Conservation (phyloP, 2,329 filamentous ascomycete species). For the Tolypocladium amazonense region DNA sequence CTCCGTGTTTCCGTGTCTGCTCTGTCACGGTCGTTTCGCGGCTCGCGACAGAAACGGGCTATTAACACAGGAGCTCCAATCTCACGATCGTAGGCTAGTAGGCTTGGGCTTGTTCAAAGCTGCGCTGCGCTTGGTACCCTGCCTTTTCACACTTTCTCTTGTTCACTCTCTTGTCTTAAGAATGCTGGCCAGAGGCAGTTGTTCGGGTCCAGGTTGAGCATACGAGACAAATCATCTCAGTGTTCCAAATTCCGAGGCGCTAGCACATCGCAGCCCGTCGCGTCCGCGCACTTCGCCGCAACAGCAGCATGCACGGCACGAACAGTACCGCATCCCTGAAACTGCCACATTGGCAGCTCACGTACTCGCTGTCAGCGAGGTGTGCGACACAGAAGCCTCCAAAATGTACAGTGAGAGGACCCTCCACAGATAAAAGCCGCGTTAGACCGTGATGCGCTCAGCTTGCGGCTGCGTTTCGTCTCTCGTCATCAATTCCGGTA, state of each 20-base stretch:
- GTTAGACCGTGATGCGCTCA: not conserved
- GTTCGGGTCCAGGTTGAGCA: not conserved
- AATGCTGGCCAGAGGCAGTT: not conserved
- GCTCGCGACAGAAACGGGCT: not conserved
- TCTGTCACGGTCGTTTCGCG: not conserved
- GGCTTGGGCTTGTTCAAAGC: not conserved
- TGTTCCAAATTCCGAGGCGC: not conserved
- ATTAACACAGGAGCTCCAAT: not conserved
- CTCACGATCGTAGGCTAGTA: not conserved
- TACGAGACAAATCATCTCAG: not conserved
- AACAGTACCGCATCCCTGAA: not conserved
- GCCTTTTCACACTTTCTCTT: not conserved
- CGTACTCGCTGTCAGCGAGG: not conserved
- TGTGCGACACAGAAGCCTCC: not conserved
- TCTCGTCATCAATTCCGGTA: not conserved
- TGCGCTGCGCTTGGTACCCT: not conserved
- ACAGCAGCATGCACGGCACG: not conserved
- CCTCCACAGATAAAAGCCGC: not conserved
- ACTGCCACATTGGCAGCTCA: not conserved
- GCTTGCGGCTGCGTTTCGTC: not conserved
- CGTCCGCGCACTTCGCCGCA: not conserved
- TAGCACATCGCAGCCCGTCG: not conserved
- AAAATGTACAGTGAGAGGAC: no score
- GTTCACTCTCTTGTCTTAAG: not conserved
- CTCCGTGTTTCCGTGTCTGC: not conserved